These are phyloP conservation scores for Conoideocrella luteorostrata DNA, from an alignment of 2,329 filamentous ascomycete genomes.

Conservation along the genomic window DNA sequence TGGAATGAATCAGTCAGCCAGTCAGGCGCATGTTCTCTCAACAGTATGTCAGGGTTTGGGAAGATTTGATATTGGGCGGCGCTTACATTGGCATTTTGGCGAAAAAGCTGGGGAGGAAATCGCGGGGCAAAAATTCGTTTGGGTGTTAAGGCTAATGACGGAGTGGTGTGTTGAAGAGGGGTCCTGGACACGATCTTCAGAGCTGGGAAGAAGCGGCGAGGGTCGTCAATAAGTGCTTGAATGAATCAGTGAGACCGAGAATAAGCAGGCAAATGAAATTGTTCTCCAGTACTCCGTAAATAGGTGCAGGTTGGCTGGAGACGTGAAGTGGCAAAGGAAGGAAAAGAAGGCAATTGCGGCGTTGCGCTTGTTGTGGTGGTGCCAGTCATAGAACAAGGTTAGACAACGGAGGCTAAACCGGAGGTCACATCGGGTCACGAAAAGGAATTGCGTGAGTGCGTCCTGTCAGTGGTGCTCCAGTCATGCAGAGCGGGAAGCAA, in stretches of 20 bases:
- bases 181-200: too few relatives aligned
- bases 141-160: neutral
- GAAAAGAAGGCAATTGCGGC: too few relatives aligned
- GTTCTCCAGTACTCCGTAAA: neutral
- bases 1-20: neutral
- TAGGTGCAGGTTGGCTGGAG: neutral
- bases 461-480: too few relatives aligned
- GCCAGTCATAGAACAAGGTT: neutral
- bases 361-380: too few relatives aligned
- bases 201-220: too few relatives aligned
- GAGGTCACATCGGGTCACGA: neutral
- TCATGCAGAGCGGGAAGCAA: too few relatives aligned
- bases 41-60: neutral
- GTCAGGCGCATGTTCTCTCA: neutral
- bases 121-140: slow-evolving; percentile 4
- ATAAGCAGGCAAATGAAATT: neutral
- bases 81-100: slow-evolving; percentile 14
- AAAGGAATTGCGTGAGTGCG: neutral
- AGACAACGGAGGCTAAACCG: neutral
- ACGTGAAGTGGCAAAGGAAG: neutral
- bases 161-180: neutral
- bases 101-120: neutral
- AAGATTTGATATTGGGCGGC: too few relatives aligned
- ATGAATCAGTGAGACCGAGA: too few relatives aligned
- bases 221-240: too few relatives aligned